Percentiles rank a stretch among this genome's conserved stretches.
Evolutionary conservation across 2,329 filamentous ascomycete genomes (phyloP).

Genomic region (Hypoxylon rubiginosum): DNA sequence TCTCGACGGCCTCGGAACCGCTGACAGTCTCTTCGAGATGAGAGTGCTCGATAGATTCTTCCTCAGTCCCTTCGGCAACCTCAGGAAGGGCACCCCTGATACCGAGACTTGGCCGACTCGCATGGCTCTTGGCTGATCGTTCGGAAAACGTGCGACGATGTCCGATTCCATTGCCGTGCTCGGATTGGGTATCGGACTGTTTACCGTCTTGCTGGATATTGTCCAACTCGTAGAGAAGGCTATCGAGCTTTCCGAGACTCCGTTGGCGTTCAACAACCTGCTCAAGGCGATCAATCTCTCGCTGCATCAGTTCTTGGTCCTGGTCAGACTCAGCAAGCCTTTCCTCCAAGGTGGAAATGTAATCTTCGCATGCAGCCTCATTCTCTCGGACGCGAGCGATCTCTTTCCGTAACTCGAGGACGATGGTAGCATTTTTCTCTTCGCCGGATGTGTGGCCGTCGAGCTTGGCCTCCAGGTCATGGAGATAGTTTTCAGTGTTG

Average conservation of each 20-base stretch:
- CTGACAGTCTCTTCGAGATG: conserved; percentile 22
- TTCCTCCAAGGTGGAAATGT: conserved; percentile 96
- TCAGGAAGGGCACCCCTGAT: conserved; percentile 69
- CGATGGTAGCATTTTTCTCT: conserved; percentile 89
- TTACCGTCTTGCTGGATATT: conserved; percentile 74
- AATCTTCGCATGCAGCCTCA: conserved; percentile 91
- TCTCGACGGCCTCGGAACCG: conserved; percentile 33
- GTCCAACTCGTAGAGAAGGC: conserved; percentile 90
- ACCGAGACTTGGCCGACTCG: conserved; percentile 65
- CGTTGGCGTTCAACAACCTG: conserved; percentile 95
- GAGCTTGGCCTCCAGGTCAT: conserved; percentile 90
- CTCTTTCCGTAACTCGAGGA: conserved; percentile 91
- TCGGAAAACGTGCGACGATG: conserved; percentile 62
- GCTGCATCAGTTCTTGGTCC: conserved; percentile 95
- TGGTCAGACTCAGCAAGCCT: conserved; percentile 95
- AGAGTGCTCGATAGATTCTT: conserved; percentile 46
- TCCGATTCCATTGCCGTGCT: conserved; percentile 57
- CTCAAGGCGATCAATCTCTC: conserved; percentile 93
- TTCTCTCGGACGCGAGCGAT: conserved; percentile 89
- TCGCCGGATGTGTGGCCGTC: conserved; percentile 92
- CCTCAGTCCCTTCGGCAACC: conserved; percentile 58
- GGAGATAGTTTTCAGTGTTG: conserved; percentile 92
- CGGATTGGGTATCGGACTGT: conserved; percentile 55
- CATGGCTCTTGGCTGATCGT: conserved; percentile 68
- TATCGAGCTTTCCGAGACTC: conserved; percentile 94